Evolutionary conservation across 2,329 filamentous ascomycete species (phyloP), one percentile per base, ranked within the genome.

Genomic region (Tolypocladium ophioglossoides): DNA sequence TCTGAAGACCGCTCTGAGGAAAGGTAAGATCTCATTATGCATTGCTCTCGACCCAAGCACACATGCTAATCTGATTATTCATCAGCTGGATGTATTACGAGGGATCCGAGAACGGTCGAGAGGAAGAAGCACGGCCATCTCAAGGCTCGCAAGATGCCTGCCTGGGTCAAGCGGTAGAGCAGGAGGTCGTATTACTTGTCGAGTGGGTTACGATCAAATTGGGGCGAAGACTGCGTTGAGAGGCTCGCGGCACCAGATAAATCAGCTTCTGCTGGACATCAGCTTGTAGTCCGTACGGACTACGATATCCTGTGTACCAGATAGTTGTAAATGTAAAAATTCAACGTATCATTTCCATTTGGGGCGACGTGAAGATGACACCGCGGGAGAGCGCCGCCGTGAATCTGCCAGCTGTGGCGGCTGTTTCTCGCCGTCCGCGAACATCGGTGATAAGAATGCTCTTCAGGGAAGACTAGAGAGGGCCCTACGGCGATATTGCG

Each of bases 71-170:
- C 51, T 51, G 48, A 54, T 58, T 53, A 51, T 56, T 57, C 58
- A 66, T 66, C 70, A 99, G 94, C 92, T 68, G 95, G 95, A 59
- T 91, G 87, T 71, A 82, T 99, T 59, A 95, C 91, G 52, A 87
- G 92, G 67, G 92, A 99, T 75, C 82, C 86, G 55, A 90, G 92
- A 75, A 85, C 79, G 66, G 95, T 99, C 62, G 94, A 99, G 76
- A 92, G 94, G 71, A 99, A 99, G 85, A 97, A 99, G 82, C 83
- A 90, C 55, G 95, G 94, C 63, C 89, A 90, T 67, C 73, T 95
- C 75, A 99, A 99, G 81, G 92, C 94, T 55, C 88, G 94, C 74
- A 99, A 99, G 84, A 95, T 87, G 84, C 92, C 92, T 57, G 82
- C 94, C 64, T 99, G 95, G 94, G 91, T 97, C 79, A 97, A 96